Base-by-base conservation (phyloP, 2,329 filamentous ascomycete species). In the Microcyclospora pomicola region DNA sequence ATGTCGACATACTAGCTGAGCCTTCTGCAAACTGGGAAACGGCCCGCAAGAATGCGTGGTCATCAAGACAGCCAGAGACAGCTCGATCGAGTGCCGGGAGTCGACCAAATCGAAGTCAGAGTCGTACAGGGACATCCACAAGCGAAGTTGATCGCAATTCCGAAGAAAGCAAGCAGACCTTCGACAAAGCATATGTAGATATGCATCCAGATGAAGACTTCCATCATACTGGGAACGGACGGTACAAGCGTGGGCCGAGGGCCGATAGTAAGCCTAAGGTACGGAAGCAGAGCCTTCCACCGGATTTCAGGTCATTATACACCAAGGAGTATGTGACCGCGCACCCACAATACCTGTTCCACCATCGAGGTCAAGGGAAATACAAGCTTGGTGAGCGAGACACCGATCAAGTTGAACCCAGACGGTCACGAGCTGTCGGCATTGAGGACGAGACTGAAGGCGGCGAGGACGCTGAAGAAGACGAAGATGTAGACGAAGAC, bases 281-380 rank as follows among this genome's bases (percentile, higher is more conserved):
- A 34, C 35, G 36, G 12, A 34, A 38, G 11, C 40, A 43, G 3
- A 31, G 37, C 15, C 34, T 33, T 9, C 28, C 40, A 6, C 27
- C 30, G 12, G 32, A 36, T 31, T 27, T 10, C 12, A 16, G 9
- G 12, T 34, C 38, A 33, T 39, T 48, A 2, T 43, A 46, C 14
- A 39, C 44, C 39, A 54, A 49, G 37, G 41, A 33, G 5, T 51
- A 49, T 35, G 46, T 49, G 9, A n/a, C 39, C 11, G 42, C 44
- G 19, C 49, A 52, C 36, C 49, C 50, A 5, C 31, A 45, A 9
- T 36, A 43, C 38, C 36, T 42, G n/a, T 54, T 52, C 24, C 46
- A 54, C 34, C 51, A 53, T 35, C 49, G 51, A 15, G 51, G 50
- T n/a, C 49, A 52, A 36, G 51, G 51, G n/a, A 44, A 46, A 12